A percentile compares a stretch with the other conserved stretches of the same genome.
Evolutionary conservation across 2,329 filamentous ascomycete species (phyloP).

Genomic region (Cladophialophora psammophila): DNA sequence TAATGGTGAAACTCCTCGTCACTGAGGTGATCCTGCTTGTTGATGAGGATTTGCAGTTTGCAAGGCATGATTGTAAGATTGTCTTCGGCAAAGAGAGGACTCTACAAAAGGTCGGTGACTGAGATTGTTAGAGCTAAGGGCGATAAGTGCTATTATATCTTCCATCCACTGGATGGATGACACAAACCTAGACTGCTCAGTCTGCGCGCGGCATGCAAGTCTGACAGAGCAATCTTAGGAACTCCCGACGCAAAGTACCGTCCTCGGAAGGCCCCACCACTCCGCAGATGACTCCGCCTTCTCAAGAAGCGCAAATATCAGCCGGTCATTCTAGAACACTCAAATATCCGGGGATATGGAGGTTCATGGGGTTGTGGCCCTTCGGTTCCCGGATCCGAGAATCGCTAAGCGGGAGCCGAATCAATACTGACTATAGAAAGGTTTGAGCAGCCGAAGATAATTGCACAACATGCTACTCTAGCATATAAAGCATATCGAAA

Average conservation of each 20-base stretch:
- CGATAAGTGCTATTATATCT: background rate
- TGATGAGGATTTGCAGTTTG: conserved; percentile 7
- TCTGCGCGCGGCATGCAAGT: background rate
- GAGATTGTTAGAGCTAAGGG: background rate
- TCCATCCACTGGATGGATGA: background rate
- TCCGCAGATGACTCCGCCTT: background rate
- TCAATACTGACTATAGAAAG: background rate
- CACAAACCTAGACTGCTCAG: background rate
- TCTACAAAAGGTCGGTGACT: background rate
- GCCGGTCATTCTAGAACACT: background rate
- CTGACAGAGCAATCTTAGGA: background rate
- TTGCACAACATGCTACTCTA: background rate
- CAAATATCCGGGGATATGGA: background rate
- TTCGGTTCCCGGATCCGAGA: conserved; percentile 3
- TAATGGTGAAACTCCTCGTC: conserved; percentile 5
- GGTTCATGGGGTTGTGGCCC: background rate
- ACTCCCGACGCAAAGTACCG: conserved; percentile 1
- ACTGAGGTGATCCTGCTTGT: conserved; percentile 12
- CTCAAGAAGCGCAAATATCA: background rate
- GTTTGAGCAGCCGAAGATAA: background rate
- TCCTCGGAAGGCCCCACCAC: background rate
- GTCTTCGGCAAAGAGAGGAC: background rate
- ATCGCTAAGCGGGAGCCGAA: background rate
- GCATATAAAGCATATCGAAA: background rate
- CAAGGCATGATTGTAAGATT: background rate